Conservation (phyloP, 2,329 filamentous ascomycete species). For the Colletotrichum truncatum region DNA sequence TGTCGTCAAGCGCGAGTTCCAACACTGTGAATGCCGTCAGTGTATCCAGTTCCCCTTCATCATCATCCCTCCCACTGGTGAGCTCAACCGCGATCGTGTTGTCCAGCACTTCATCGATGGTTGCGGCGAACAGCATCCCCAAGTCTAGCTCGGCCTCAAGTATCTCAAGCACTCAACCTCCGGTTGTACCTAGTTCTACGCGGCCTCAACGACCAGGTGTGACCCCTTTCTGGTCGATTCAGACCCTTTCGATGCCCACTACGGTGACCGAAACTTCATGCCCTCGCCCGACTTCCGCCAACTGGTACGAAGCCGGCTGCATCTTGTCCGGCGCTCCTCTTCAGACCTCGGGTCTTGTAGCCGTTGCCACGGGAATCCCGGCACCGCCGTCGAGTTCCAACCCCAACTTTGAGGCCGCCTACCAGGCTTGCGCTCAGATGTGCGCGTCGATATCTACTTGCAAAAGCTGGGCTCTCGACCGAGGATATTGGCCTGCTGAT, state of each 20-base stretch:
- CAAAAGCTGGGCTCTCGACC: conserved; percentile 14
- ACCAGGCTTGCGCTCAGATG: conserved; percentile 19
- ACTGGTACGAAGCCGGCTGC: conserved; percentile 18
- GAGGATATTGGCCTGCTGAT: conserved; percentile 10
- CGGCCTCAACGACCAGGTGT: background rate
- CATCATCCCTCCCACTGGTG: background rate
- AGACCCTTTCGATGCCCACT: background rate
- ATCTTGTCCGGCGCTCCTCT: conserved; percentile 8
- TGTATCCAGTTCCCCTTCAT: background rate
- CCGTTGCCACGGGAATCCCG: conserved; percentile 6
- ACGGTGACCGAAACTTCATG: conserved; percentile 4
- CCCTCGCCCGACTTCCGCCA: background rate
- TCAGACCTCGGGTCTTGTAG: background rate
- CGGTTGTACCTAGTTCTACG: background rate
- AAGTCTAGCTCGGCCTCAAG: background rate
- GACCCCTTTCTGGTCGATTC: background rate
- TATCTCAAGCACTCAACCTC: background rate
- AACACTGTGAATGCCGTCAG: background rate
- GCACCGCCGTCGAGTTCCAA: background rate
- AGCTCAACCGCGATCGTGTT: background rate
- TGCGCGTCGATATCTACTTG: background rate
- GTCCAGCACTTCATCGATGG: background rate
- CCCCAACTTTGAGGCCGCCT: background rate
- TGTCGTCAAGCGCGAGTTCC: no score
- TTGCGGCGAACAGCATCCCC: background rate